Evolutionary conservation across 805 yeast species (phyloP).

Genomic region (Lipomyces kockii): DNA sequence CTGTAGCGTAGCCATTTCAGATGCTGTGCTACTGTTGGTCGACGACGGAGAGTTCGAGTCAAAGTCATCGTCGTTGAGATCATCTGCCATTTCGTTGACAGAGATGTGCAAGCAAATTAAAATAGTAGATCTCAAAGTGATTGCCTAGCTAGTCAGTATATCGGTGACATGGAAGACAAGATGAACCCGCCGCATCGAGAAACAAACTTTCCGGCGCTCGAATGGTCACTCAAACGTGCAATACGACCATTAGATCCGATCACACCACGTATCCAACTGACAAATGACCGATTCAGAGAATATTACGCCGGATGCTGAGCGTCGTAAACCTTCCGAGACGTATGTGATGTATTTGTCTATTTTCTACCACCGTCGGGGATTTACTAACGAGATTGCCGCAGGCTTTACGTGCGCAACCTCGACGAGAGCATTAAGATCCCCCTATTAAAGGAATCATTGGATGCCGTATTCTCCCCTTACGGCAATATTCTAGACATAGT

Average conservation of each 20-base stretch:
- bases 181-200: neutral
- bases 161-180: neutral
- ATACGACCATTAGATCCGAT: neutral
- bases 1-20: slow-evolving; percentile 42
- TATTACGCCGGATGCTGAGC: neutral
- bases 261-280: neutral
- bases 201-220: neutral
- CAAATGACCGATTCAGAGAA: neutral
- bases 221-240: neutral
- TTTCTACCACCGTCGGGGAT: neutral
- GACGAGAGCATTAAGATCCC: slow-evolving; percentile 68
- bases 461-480: slow-evolving; percentile 50
- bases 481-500: slow-evolving; percentile 58
- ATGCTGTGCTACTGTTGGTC: slow-evolving; percentile 32
- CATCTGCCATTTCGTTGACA: slow-evolving; percentile 26
- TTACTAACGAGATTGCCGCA: slow-evolving; percentile 5
- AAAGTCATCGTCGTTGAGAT: slow-evolving; percentile 35
- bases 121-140: neutral
- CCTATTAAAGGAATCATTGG: slow-evolving; percentile 54
- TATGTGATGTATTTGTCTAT: neutral
- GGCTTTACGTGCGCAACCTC: slow-evolving; percentile 68
- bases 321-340: neutral
- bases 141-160: neutral
- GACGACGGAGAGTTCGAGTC: slow-evolving; percentile 37
- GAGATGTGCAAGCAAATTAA: neutral